Base-by-base conservation (phyloP, 305 asterid species). In the Caryopteris hybrid region DNA sequence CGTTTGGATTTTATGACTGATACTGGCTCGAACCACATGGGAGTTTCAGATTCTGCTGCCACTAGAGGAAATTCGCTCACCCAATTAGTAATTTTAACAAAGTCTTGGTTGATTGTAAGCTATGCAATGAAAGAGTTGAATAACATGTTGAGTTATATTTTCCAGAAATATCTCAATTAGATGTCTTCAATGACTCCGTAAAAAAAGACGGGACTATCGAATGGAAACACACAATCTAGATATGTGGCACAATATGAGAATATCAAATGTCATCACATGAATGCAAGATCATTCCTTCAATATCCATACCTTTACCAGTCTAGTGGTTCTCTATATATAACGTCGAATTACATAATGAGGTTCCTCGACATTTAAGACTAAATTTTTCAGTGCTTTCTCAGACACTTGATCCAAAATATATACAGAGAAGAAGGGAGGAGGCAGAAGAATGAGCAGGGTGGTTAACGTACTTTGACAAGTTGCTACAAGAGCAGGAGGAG, bases 1-100 rank as follows among this genome's bases (percentile, higher is more conserved):
- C 91, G 80, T 84, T 66, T 83, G 59, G 99, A 90, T 81, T 93
- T 93, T 25, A 71, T 74, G 43, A 93, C 99, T 13, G 99, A 93
- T 51, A 93, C 99, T 7, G 99, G 97, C 84, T 90, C 97, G 76
- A 93, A 93, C 99, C 97, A 93, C 55, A 87, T 77, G 52, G 87
- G 77, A 43, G 94, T 88, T 59, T 69, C 64, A 67, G 80, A 76
- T 81, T 84, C 87, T 66, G 88, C 90, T 57, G 99, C 96, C 81
- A 82, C 99, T 90, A 91, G 45, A 62, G 50, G 55, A 29, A 79
- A 72, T 27, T 29, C 50, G 56, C 67, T 78, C 52, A 73, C 46
- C 39, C 48, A 62, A 50, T 61, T 48, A 69, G 64, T 68, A 61
- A n/a, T 21, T 50, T 67, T 16, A 61, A 66, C 47, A 70, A 38